These are phyloP conservation scores for Akebia trifoliata DNA, from an alignment of 164 flowering plant genomes.

Conservation along the genomic window DNA sequence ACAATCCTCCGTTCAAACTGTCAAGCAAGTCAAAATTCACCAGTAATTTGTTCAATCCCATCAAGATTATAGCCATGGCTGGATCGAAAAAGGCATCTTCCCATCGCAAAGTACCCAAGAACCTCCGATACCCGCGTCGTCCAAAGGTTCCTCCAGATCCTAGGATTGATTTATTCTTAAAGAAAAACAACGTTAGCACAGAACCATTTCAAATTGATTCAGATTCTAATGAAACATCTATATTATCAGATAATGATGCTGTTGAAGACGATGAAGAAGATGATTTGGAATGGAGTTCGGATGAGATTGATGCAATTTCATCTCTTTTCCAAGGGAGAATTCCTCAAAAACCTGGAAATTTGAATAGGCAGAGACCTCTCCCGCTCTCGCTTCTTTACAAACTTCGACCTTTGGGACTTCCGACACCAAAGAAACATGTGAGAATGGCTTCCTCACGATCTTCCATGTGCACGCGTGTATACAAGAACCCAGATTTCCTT, in stretches of 20 bases:
- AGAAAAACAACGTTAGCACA: slow-evolving; percentile 17
- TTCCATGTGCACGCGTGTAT: slow-evolving; percentile 35
- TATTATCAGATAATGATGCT: slow-evolving; percentile 1
- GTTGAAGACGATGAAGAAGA: slow-evolving; percentile 1
- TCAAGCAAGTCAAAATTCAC: neutral
- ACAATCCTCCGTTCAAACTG: neutral
- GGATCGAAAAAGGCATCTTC: slow-evolving; percentile 9
- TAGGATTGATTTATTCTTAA: slow-evolving; percentile 25
- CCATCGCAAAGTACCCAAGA: slow-evolving; percentile 31
- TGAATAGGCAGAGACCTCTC: slow-evolving; percentile 61
- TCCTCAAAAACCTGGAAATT: slow-evolving; percentile 78
- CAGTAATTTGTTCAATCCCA: neutral
- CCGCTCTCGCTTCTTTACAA: slow-evolving; percentile 81
- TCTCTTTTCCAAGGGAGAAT: slow-evolving; percentile 81
- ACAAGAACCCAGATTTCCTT: slow-evolving; percentile 69
- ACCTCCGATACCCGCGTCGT: slow-evolving; percentile 48
- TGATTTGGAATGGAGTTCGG: slow-evolving; percentile 50
- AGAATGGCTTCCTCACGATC: slow-evolving; percentile 35
- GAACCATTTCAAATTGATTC: slow-evolving; percentile 1
- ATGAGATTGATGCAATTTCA: slow-evolving; percentile 76
- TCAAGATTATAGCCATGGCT: slow-evolving; percentile 1
- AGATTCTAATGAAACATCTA: neutral
- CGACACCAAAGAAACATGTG: slow-evolving; percentile 46
- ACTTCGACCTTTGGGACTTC: slow-evolving; percentile 66
- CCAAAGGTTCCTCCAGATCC: slow-evolving; percentile 42